phyloP scores from a whole-genome alignment of 2,329 filamentous ascomycete species.

The Davidsoniella virescens region DNA sequence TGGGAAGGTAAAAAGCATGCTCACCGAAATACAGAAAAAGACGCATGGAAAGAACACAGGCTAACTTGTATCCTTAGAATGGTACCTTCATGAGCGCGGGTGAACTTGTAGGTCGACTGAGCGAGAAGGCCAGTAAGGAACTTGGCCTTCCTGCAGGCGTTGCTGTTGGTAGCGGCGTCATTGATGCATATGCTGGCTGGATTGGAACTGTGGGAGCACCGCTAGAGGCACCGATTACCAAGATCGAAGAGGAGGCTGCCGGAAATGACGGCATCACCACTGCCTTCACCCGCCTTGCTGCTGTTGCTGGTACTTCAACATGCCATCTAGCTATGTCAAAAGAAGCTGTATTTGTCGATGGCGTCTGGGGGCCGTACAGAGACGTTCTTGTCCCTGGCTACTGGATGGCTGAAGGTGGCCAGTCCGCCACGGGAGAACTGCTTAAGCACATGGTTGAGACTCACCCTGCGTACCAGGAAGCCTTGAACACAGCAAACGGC shows the following conservation, averaged over 20 bases:
- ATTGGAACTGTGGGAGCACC: conserved; percentile 98
- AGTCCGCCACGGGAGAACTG: conserved; percentile 89
- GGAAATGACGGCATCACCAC: conserved; percentile 63
- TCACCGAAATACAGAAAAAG: background rate
- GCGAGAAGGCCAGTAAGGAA: conserved; percentile 65
- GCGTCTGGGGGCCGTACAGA: conserved; percentile 93
- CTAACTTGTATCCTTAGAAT: conserved; percentile 42
- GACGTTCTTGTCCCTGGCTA: conserved; percentile 82
- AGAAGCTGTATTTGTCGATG: conserved; percentile 81
- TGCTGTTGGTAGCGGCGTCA: conserved; percentile 88
- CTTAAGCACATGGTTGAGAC: conserved; percentile 90
- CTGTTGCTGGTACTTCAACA: conserved; percentile 90
- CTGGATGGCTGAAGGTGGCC: conserved; percentile 96
- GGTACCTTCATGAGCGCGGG: conserved; percentile 83
- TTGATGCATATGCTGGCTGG: conserved; percentile 97
- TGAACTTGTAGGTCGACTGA: conserved; percentile 73
- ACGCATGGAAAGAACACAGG: conserved; percentile 1
- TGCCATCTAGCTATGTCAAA: conserved; percentile 94
- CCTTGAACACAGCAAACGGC: conserved; percentile 59
- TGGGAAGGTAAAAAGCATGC: conserved; percentile 58
- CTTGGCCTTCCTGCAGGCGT: conserved; percentile 77
- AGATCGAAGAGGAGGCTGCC: background rate
- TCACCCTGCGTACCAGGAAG: conserved; percentile 76
- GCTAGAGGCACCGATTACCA: conserved; percentile 47
- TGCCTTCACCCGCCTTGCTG: conserved; percentile 81